Conservation (phyloP, 805 yeast genomes). For the Pichia cephalocereana region DNA sequence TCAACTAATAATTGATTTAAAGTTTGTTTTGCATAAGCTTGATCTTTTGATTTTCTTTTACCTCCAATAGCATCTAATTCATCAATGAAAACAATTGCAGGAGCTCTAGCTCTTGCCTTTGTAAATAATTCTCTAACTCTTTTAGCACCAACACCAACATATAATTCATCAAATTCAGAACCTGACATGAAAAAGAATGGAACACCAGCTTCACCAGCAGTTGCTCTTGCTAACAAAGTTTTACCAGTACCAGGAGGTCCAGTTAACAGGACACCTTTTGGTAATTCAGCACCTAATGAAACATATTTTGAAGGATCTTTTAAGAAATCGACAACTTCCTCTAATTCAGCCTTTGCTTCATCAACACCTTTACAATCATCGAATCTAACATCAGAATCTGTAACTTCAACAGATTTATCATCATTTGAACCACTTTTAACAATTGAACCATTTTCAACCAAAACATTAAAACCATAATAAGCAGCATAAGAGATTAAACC, state of each 20-base stretch:
- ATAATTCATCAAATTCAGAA: slow-evolving; percentile 94
- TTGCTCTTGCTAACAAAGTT: slow-evolving; percentile 91
- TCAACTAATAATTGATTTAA: slow-evolving; percentile 92
- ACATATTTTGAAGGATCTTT: slow-evolving; percentile 95
- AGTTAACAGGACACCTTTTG: slow-evolving; percentile 92
- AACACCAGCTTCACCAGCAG: slow-evolving; percentile 98
- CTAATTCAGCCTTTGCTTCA: slow-evolving; percentile 95
- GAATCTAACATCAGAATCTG: slow-evolving; percentile 78
- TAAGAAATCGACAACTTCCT: slow-evolving; percentile 95
- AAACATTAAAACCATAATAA: slow-evolving; percentile 65
- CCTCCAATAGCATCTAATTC: slow-evolving; percentile 99
- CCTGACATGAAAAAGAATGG: slow-evolving; percentile 99
- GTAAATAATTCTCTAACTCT: slow-evolving; percentile 89
- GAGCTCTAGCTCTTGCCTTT: slow-evolving; percentile 91
- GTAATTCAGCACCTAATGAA: slow-evolving; percentile 93
- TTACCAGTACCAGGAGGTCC: slow-evolving; percentile 99
- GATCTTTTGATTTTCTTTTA: slow-evolving; percentile 93
- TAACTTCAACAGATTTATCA: slow-evolving; percentile 75
- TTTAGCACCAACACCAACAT: slow-evolving; percentile 98
- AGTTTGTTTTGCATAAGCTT: slow-evolving; percentile 96
- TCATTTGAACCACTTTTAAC: slow-evolving; percentile 63
- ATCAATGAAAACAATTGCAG: slow-evolving; percentile 95
- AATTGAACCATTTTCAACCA: slow-evolving; percentile 77
- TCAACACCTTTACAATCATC: slow-evolving; percentile 96
- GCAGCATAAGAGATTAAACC: slow-evolving; percentile 75